Evolutionary conservation across 345 rosid genomes (phyloP).

Genomic region (Balakata baccata): DNA sequence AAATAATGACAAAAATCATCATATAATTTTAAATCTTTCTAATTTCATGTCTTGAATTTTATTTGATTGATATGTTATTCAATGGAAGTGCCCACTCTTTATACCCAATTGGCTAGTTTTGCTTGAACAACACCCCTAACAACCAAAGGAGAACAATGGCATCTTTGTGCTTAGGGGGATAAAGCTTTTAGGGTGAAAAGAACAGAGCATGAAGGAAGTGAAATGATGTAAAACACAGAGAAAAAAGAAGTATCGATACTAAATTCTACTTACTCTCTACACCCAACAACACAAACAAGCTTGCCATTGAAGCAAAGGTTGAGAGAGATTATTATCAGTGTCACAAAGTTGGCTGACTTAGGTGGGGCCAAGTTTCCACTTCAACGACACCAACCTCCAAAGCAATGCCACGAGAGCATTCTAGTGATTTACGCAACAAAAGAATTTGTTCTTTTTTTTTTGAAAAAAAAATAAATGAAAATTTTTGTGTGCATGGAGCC

Average conservation of each 20-base stretch:
- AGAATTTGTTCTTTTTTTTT: not conserved
- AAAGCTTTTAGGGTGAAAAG: constrained; percentile 38
- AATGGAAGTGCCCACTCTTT: no score
- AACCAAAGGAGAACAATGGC: constrained; percentile 17
- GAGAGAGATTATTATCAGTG: not conserved
- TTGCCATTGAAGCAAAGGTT: constrained; percentile 46
- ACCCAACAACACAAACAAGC: constrained; percentile 11
- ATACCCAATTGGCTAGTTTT: constrained; percentile 15
- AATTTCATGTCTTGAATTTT: no score
- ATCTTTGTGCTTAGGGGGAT: not conserved
- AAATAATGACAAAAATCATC: no score
- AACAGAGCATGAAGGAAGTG: constrained; percentile 28
- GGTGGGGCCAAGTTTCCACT: constrained; percentile 55
- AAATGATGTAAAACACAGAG: constrained; percentile 16
- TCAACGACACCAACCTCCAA: constrained; percentile 40
- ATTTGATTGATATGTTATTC: no score
- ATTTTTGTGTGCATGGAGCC: constrained; percentile 7
- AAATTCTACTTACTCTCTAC: not conserved
- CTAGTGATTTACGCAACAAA: constrained; percentile 44
- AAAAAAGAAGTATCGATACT: not conserved
- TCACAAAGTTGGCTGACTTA: constrained; percentile 24
- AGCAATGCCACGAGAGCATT: constrained; percentile 39
- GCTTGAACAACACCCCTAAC: constrained; percentile 31
- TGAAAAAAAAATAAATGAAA: no score
- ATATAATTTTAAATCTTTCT: no score